A percentile compares a stretch with the other conserved stretches of the same genome.
Evolutionary conservation across 139 green algal species (phyloP).

Genomic region (Edaphochlamys debaryana): DNA sequence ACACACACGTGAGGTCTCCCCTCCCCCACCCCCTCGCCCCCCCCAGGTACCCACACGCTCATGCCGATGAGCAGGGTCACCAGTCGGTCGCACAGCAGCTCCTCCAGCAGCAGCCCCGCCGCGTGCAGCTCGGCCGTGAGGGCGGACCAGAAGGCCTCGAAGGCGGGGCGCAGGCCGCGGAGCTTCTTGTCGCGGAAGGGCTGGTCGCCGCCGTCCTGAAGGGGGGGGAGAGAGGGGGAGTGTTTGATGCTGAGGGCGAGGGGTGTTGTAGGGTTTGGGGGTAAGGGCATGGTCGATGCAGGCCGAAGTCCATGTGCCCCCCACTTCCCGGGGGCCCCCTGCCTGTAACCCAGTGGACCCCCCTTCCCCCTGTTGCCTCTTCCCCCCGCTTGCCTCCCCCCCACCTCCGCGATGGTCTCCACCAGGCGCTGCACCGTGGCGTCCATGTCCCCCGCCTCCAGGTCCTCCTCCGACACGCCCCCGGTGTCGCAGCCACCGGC

Average conservation of each 20-base stretch:
- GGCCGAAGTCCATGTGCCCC: too few species aligned
- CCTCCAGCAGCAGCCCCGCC: constrained; percentile 66
- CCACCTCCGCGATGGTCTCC: constrained; percentile 16
- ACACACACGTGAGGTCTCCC: too few species aligned
- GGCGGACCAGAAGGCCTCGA: constrained; percentile 71
- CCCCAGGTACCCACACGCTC: constrained; percentile 65
- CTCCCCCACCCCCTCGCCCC: too few species aligned
- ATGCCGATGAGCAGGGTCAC: constrained; percentile 64
- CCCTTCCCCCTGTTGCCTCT: too few species aligned
- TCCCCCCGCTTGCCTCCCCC: neutral
- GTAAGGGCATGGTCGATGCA: too few species aligned
- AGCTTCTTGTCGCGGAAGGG: constrained; percentile 54
- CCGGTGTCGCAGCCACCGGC: constrained; percentile 52
- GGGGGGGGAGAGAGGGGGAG: too few species aligned
- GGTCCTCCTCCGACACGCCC: constrained; percentile 62
- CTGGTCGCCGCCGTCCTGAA: constrained; percentile 61
- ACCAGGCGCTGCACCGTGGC: constrained; percentile 58
- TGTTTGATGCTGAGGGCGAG: too few species aligned
- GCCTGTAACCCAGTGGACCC: too few species aligned
- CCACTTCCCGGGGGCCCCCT: too few species aligned
- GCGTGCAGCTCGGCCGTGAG: constrained; percentile 47
- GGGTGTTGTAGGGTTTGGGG: too few species aligned
- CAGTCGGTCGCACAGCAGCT: constrained; percentile 70
- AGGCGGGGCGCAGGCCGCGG: constrained; percentile 55
- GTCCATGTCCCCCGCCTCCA: constrained; percentile 76